phyloP scores from a whole-genome alignment of 108 stramenopile species.

The Chaetoceros muelleri region DNA sequence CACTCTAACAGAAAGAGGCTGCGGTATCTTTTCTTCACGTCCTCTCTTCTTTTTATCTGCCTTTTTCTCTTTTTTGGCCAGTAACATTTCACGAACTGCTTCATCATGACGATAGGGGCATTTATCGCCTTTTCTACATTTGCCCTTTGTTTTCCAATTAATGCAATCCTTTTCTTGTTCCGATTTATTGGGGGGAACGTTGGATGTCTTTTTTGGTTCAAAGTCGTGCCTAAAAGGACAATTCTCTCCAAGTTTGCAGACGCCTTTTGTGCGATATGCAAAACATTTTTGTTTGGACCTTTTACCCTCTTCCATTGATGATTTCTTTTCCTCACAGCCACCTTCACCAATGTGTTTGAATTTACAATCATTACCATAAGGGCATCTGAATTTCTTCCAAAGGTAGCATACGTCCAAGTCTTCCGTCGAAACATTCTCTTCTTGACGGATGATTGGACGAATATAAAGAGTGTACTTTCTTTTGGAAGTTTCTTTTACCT shows the following conservation, averaged over 20 bases:
- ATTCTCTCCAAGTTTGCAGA: conserved; percentile 48
- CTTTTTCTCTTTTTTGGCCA: conserved; percentile 28
- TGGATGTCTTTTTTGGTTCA: conserved; percentile 8
- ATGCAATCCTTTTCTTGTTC: conserved; percentile 48
- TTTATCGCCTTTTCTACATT: conserved; percentile 53
- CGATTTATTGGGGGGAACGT: conserved; percentile 9
- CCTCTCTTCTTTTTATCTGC: conserved; percentile 17
- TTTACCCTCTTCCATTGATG: conserved; percentile 8
- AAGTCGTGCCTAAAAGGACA: conserved; percentile 64
- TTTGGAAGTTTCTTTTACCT: conserved; percentile 35
- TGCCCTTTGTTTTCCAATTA: conserved; percentile 76
- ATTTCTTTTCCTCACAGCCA: conserved; percentile 23
- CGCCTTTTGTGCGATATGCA: conserved; percentile 47
- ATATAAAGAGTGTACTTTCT: conserved; percentile 51
- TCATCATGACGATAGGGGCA: conserved; percentile 58
- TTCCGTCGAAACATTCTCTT: conserved; percentile 2
- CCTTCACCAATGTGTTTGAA: conserved; percentile 64
- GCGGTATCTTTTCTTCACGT: conserved; percentile 27
- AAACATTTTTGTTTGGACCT: conserved; percentile 59
- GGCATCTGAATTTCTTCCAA: conserved; percentile 55
- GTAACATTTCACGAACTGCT: conserved; percentile 22
- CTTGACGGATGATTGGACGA: conserved; percentile 26
- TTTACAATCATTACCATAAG: conserved; percentile 60
- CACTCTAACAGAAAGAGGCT: conserved; percentile 51
- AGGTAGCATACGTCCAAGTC: conserved; percentile 44